Percentiles rank a stretch among this genome's conserved stretches.
phyloP scores from a whole-genome alignment of 495 filamentous ascomycete species.

The Penicillium argentinense region DNA sequence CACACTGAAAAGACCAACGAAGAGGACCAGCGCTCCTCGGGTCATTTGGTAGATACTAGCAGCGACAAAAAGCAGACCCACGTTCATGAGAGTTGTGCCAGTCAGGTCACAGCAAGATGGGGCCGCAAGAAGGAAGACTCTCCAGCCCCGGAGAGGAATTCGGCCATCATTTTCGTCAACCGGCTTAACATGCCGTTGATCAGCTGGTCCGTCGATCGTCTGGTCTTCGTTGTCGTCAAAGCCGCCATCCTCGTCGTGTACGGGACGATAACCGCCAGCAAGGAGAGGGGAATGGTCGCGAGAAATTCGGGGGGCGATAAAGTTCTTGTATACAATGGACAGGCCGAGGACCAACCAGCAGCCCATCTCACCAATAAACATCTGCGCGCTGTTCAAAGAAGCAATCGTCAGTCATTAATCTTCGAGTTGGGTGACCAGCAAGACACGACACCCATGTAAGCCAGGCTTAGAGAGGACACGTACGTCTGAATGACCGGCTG shows the following conservation, averaged over 20 bases:
- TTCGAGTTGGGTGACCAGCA: neutral
- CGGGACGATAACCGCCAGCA: conserved; percentile 63
- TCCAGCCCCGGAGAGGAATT: conserved; percentile 66
- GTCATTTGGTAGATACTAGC: conserved; percentile 99
- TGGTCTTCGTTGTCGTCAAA: conserved; percentile 51
- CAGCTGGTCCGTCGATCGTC: conserved; percentile 25
- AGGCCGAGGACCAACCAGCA: conserved; percentile 82
- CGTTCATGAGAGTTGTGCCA: conserved; percentile 96
- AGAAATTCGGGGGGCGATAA: conserved; percentile 38
- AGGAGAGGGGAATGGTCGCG: conserved; percentile 41
- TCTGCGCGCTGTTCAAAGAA: conserved; percentile 57
- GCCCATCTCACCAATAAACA: conserved; percentile 92
- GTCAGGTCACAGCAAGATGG: conserved; percentile 93
- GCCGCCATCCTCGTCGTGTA: conserved; percentile 47
- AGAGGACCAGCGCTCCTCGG: conserved; percentile 86
- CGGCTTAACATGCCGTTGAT: conserved; percentile 49
- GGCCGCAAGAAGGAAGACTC: conserved; percentile 73
- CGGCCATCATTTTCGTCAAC: conserved; percentile 44
- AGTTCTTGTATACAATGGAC: conserved; percentile 62
- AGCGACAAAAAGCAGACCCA: conserved; percentile 87
- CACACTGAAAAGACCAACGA: conserved; percentile 94
- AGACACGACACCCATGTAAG: neutral
- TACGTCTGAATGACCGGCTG: conserved; percentile 95
- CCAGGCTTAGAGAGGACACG: too few relatives aligned
- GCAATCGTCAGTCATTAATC: conserved; percentile 10